Conservation (phyloP, 495 filamentous ascomycete genomes). For the Penicillium angulare region DNA sequence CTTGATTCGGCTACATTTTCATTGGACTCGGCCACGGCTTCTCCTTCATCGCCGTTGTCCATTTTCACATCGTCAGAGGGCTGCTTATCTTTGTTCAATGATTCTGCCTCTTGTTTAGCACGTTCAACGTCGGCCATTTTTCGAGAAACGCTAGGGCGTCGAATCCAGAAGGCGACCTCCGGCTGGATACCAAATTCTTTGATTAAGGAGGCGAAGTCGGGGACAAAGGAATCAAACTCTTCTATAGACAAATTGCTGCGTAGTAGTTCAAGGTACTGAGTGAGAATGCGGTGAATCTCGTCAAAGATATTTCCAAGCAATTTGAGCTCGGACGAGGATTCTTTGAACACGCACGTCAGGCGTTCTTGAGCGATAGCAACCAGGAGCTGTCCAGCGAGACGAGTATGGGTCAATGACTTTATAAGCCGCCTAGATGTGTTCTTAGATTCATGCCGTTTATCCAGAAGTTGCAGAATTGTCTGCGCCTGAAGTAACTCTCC, state of each 20-base stretch:
- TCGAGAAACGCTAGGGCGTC: conserved; percentile 62
- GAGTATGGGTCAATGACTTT: conserved; percentile 68
- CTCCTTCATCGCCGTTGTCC: conserved; percentile 33
- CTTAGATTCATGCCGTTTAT: conserved; percentile 69
- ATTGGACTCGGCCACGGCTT: conserved; percentile 12
- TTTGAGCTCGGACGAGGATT: conserved; percentile 71
- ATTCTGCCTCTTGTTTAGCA: conserved; percentile 21
- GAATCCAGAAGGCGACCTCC: conserved; percentile 84
- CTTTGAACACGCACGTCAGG: conserved; percentile 71
- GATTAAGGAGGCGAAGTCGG: conserved; percentile 69
- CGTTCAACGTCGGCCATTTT: conserved; percentile 51
- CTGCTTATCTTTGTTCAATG: conserved; percentile 19
- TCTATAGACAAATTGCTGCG: conserved; percentile 71
- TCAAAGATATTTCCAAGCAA: conserved; percentile 82
- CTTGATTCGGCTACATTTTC: conserved; percentile 13
- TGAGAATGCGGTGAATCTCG: conserved; percentile 78
- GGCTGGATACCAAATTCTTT: conserved; percentile 78
- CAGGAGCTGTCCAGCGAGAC: conserved; percentile 73
- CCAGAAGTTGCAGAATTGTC: conserved; percentile 72
- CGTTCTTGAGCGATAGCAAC: conserved; percentile 88
- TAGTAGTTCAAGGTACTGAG: conserved; percentile 86
- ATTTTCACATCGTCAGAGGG: conserved; percentile 28
- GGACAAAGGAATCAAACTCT: conserved; percentile 81
- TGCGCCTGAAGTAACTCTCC: conserved; percentile 75
- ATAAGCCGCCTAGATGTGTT: conserved; percentile 73